Evolutionary conservation across 2,329 filamentous ascomycete species (phyloP), one percentile per base, ranked within the genome.

Genomic region (Neonectria sp.): DNA sequence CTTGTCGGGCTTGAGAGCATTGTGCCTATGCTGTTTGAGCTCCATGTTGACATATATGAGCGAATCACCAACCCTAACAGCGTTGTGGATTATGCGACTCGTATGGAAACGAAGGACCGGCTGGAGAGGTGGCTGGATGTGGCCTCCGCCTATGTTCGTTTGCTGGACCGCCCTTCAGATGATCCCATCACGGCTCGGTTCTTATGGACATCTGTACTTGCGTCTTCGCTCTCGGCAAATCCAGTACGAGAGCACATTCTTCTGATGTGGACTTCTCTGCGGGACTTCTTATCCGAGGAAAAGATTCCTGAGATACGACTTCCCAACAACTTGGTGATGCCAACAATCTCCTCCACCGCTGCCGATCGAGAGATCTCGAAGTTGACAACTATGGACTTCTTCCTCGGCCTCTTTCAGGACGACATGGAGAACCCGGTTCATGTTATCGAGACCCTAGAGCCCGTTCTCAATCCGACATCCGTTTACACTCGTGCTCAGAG

Each of bases 371-470:
- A 99, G 78, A 92, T 98, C 29, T 95, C 94, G 13, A 95, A 95
- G 75, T 86, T 98, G 37, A 97, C 94, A 15, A 98, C 95, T 0
- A 96, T 97, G 89, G 95, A 98, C 77, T 98, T 98, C 79, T 98
- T 99, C 80, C 86, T 95, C 57, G 93, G 91, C 43, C 89, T 99
- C 1, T 98, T 98, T 78, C 92, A 93, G 67, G 91, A 95, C 43
- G 92, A 96, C 64, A 89, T 91, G 65, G 90, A 92, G 53, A 92
- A 98, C 72, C 93, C 95, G 0, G 88, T 95, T 13, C 88, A 91
- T 6, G 90, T 98, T 24, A 98, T 99, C 65, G 95, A 98, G 76
- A 96, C 91, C 31, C 84, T 99, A 40, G 96, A 99, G 76, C 96
- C 96, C 4, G 93, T 99, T 11, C 85, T 99, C 6, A 95, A 98